Evolutionary conservation across 1,284 basidiomycete species (phyloP).

Genomic region (Tetrapyrgos nigripes): DNA sequence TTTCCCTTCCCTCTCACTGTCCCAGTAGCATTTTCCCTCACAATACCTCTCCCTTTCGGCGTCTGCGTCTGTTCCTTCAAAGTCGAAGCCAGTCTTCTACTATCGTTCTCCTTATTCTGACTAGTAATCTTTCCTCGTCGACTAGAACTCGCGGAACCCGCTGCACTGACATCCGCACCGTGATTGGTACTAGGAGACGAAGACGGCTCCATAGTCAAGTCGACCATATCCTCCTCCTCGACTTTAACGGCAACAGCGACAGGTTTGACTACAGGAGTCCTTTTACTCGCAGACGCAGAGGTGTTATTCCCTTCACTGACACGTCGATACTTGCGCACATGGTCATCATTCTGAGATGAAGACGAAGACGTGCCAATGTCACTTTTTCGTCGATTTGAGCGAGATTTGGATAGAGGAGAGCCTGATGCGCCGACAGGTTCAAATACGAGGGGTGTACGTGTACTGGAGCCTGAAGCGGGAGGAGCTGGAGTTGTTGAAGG

Average conservation of each 20-base stretch:
- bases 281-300: neutral
- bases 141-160: neutral
- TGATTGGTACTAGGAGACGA: neutral
- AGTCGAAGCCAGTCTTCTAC: neutral
- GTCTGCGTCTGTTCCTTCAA: neutral
- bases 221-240: constrained; percentile 1
- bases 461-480: neutral
- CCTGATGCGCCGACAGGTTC: neutral
- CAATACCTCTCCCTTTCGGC: neutral
- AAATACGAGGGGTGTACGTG: neutral
- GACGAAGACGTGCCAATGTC: neutral
- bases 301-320: constrained; percentile 1
- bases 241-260: too few relatives aligned
- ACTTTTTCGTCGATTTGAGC: neutral
- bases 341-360: neutral
- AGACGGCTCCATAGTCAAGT: constrained; percentile 12
- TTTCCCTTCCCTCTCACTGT: constrained; percentile 2
- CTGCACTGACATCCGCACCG: neutral
- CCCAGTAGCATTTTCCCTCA: neutral
- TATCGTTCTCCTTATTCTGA: constrained; percentile 3
- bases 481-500: neutral
- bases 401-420: neutral
- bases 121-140: neutral
- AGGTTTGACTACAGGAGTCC: too few relatives aligned
- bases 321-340: constrained; percentile 1